Evolutionary conservation across 148 eudicot genomes (phyloP), one percentile per base, ranked within the genome.

Genomic region (Rhododendron ovatum): DNA sequence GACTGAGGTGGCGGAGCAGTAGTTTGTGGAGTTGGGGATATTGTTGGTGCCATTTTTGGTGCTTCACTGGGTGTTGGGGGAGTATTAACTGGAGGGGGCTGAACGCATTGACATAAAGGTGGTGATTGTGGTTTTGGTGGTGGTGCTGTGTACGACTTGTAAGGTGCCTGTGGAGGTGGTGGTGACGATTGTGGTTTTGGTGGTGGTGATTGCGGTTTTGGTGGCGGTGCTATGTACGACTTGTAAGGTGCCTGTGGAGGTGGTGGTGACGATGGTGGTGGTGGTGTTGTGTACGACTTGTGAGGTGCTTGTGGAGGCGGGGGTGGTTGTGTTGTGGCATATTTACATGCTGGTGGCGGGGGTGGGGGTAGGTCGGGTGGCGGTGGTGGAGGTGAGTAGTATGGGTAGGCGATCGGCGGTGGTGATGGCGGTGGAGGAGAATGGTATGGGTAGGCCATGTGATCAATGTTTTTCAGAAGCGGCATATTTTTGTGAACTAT

Each of bases 391-490:
- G 85, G 82, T 4, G 87, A 85, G 33, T 89, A 84, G 7, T 85
- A 81, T 20, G 91, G 89, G 89, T 74, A 12, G 90, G 88, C n/a
- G 90, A 86, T 22, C 74, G 11, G 3, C 14, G 87, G 79, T 18
- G 91, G 86, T 8, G 77, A 3, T 18, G 90, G 88, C 28, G 90
- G 91, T 11, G 89, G 90, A 8, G 95, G 88, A 45, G 91, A 90
- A 43, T 71, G 82, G 80, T 90, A 90, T 9, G 84, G 79, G 75
- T 90, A 90, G 71, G 67, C 67, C 67, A 61, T 61, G 67, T 61
- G 67, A 53, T 53, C 5, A 61, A 61, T 61, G 67, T 22, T 61
- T 8, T 61, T 61, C 67, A 61, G 9, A 22, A 20, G 22, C 67
- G 67, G 67, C 67, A 61, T 53, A 4, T 41, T 24, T 61, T 24